These are phyloP conservation scores for Hirsutella minnesotensis DNA, from an alignment of 2,329 filamentous ascomycete genomes.

Conservation along the genomic window DNA sequence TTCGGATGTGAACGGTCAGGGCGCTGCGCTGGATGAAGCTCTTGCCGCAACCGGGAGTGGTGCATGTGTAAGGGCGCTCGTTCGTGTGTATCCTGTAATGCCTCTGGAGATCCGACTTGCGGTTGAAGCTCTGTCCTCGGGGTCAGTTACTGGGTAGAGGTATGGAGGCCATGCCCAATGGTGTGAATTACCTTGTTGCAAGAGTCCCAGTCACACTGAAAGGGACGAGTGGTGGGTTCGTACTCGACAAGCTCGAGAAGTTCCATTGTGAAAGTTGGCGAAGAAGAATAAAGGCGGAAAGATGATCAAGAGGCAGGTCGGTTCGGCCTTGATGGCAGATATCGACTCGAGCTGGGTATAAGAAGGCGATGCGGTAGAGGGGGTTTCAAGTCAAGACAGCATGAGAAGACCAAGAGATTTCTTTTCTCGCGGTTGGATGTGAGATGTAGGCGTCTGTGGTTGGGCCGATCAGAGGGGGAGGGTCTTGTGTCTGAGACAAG, in stretches of 20 bases:
- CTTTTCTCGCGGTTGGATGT: conserved; percentile 1
- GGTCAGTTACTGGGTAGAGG: too few relatives aligned
- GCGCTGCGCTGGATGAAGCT: conserved; percentile 62
- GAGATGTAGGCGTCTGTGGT: neutral
- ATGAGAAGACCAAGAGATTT: conserved; percentile 1
- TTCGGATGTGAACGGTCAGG: conserved; percentile 58
- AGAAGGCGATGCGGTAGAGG: neutral
- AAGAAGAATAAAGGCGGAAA: neutral
- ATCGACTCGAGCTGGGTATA: conserved; percentile 1
- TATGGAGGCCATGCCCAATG: too few relatives aligned
- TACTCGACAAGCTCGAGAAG: conserved; percentile 54
- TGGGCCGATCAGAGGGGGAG: neutral
- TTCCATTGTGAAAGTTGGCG: conserved; percentile 33
- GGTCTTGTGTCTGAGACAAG: conserved; percentile 5
- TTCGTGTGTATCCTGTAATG: conserved; percentile 64
- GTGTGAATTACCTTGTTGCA: conserved; percentile 54
- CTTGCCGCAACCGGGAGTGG: conserved; percentile 49
- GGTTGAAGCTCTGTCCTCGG: conserved; percentile 50
- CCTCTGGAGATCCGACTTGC: conserved; percentile 58
- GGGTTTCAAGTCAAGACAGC: conserved; percentile 1
- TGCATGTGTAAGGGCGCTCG: conserved; percentile 54
- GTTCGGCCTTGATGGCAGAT: too few relatives aligned
- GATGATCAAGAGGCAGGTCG: neutral
- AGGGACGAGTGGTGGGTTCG: conserved; percentile 49
- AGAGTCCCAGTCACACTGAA: conserved; percentile 50